Evolutionary conservation across 148 eudicot genomes (phyloP), one percentile per base, ranked within the genome.

Genomic region (Salicornia ramosissima): DNA sequence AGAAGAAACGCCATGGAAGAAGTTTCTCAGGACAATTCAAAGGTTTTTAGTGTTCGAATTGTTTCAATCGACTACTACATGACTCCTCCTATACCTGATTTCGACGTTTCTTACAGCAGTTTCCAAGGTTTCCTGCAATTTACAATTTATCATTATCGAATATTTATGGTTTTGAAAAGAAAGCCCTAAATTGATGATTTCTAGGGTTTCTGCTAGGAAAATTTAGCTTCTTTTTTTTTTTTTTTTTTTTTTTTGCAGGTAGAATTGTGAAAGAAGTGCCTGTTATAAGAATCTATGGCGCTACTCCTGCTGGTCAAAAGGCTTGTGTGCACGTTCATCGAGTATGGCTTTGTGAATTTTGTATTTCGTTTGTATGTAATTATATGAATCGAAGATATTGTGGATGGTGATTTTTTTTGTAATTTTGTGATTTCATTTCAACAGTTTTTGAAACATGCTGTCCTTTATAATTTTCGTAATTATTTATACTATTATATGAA

Each of bases 241-340:
- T 50, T 18, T 25, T 5, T 2, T 19, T 56, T 40, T 28, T 36
- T 64, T 64, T 79, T 75, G 31, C 66, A 94, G 99, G 96, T 64
- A 91, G 89, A 56, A 83, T 77, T 72, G 96, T 88, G 71, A 90
- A 87, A 68, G 97, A 90, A 77, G 99, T 94, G 59, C 99, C 99
- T 13, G 96, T 94, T 58, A 84, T 94, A 52, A 84, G 99, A 74
- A 73, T 94, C 14, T 94, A 84, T 29, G 99, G 99, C 0, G 81
- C 99, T 2, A 94, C 99, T 33, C 89, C 97, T 25, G 89, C 87
- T 59, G 97, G 93, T 56, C 99, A 94, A 80, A 94, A 90, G 78
- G 74, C 96, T 70, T 94, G 99, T 69, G 70, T 90, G 73, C 97
- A 94, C 67, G 49, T 94, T 72, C 99, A 94, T 64, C 80, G 83